Conservation (phyloP, 163 green algal species). For the Volvox carteri region DNA sequence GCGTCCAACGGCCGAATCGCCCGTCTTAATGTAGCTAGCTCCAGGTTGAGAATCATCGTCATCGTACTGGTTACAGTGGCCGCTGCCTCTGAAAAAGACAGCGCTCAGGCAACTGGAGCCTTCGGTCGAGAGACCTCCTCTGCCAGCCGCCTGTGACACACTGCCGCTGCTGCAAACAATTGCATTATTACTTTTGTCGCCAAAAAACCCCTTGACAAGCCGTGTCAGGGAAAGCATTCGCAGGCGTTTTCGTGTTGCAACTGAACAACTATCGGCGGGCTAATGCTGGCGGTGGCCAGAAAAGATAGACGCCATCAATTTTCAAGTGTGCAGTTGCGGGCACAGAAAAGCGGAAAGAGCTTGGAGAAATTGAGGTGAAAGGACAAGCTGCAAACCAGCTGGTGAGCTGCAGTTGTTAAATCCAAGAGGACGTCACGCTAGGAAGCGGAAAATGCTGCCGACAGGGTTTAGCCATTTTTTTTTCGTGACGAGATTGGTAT, state of each 20-base stretch:
- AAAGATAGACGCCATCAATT: not conserved
- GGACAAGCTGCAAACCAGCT: not conserved
- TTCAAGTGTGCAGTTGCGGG: not conserved
- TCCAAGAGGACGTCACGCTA: not conserved
- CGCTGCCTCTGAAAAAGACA: not conserved
- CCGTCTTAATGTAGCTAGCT: not conserved
- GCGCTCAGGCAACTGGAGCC: constrained; percentile 11
- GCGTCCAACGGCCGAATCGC: not conserved
- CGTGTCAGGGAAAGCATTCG: constrained; percentile 1
- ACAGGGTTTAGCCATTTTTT: too few species aligned
- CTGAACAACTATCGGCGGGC: not conserved
- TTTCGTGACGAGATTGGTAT: too few species aligned
- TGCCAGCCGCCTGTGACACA: not conserved
- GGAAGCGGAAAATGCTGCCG: too few species aligned
- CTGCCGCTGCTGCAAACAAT: not conserved
- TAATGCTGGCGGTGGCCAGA: not conserved
- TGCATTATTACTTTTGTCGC: not conserved
- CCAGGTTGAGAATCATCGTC: not conserved
- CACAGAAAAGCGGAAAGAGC: not conserved
- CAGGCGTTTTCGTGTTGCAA: not conserved
- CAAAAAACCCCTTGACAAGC: not conserved
- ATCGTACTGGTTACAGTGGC: not conserved
- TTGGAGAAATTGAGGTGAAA: not conserved
- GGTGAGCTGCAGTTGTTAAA: not conserved
- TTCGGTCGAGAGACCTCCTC: not conserved